Base-by-base conservation (phyloP, 169 alveolate genomes). In the Eimeria necatrix region DNA sequence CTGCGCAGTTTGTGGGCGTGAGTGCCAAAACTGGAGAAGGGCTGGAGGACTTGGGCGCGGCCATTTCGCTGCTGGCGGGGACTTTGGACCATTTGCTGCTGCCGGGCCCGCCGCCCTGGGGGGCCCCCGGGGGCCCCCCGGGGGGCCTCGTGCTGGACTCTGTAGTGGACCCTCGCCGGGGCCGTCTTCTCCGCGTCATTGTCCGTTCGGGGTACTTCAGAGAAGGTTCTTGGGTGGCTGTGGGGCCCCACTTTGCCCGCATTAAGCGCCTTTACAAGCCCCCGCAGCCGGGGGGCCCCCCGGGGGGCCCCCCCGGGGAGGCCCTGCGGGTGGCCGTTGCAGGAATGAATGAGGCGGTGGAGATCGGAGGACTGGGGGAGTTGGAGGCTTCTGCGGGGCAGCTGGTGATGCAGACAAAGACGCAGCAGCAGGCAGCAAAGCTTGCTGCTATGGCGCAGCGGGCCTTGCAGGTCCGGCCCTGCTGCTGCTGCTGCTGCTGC, bases 141-240 rank as follows among this genome's bases (percentile, higher is more conserved):
- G 32, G 95, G 91, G 97, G 97, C 52, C 85, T 90, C 56, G 96
- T 97, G 0, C 84, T 97, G 83, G 99, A 97, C 80, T 71, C 97
- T n/a, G 95, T 96, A 59, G 95, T 96, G 61, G 96, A 96, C 41
- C 93, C 95, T 4, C 95, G 93, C 9, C 89, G 70, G 16, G 97
- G 97, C 59, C 88, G 76, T 16, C 53, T 18, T 48, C 16, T 48
- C 48, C 53, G 49, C 71, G 84, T 89, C 22, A 89, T 84, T 26
- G 85, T 89, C 18, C 64, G 94, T 68, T n/a, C 68, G 26, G 94
- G 94, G 24, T 52, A 56, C 86, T 71, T 68, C 56, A 20, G 68
- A 20, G 83, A 56, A 6, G 94, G 94, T 24, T n/a, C 41, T 2
- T 89, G 94, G 94, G 87, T 89, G 5, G 85, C 74, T 4, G 51